A percentile compares a stretch with the other conserved stretches of the same genome.
Conservation (phyloP, 2,329 filamentous ascomycete genomes). For the Akanthomyces uredinophilus region DNA sequence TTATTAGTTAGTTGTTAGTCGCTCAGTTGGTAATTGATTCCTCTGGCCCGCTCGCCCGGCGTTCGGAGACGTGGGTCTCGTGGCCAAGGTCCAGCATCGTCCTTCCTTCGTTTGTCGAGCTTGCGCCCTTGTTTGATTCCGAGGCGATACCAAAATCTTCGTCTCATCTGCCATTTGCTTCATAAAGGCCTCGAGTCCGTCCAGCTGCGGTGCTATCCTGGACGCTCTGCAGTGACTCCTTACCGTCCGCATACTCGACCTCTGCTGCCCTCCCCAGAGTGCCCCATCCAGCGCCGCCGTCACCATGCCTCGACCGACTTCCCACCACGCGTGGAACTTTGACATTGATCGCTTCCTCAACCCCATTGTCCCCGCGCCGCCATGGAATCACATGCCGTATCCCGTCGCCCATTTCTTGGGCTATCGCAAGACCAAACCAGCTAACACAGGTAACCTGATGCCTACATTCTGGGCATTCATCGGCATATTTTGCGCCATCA, state of each 20-base stretch:
- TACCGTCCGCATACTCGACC: neutral
- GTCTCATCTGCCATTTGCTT: neutral
- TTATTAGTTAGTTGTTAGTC: neutral
- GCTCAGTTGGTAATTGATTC: neutral
- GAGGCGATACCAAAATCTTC: neutral
- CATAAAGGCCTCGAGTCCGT: neutral
- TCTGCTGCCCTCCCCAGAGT: neutral
- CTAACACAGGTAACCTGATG: slow-evolving; percentile 50
- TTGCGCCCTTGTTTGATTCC: neutral
- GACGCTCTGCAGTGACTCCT: neutral
- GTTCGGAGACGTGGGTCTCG: slow-evolving; percentile 11
- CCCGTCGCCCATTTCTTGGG: slow-evolving; percentile 66
- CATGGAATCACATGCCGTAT: slow-evolving; percentile 58
- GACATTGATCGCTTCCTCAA: slow-evolving; percentile 76
- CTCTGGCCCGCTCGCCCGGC: neutral
- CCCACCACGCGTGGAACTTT: slow-evolving; percentile 46
- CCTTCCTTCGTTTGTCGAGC: neutral
- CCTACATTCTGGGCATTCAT: slow-evolving; percentile 59
- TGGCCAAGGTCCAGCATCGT: neutral
- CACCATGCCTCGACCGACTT: slow-evolving; percentile 1
- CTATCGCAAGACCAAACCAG: slow-evolving; percentile 40
- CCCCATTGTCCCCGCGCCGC: slow-evolving; percentile 61
- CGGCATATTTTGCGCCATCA: slow-evolving; percentile 57
- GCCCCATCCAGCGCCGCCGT: neutral
- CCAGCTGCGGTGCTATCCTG: neutral